phyloP scores from a whole-genome alignment of 2,329 filamentous ascomycete species.

The Sphaerulina musiva region DNA sequence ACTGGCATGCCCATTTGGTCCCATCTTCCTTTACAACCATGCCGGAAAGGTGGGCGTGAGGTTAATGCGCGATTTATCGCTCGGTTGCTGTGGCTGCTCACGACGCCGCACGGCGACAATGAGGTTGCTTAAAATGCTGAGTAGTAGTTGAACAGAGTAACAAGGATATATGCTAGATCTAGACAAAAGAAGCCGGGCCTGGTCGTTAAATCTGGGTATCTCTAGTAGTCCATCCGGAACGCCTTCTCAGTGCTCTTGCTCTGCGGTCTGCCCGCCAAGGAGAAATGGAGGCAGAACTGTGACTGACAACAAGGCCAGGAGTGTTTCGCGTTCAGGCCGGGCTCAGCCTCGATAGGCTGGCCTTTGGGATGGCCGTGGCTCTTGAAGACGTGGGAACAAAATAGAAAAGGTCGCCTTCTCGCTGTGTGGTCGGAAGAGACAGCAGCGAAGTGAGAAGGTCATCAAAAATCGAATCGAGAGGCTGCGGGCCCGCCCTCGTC shows the following conservation, averaged over 20 bases:
- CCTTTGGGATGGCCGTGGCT: constrained; percentile 8
- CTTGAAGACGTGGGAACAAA: constrained; percentile 4
- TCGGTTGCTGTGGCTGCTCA: neutral
- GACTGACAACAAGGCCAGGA: constrained; percentile 6
- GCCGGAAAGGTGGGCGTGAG: constrained; percentile 15
- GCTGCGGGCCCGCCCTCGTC: no score
- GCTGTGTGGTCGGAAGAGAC: neutral
- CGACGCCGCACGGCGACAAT: neutral
- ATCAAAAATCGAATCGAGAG: neutral
- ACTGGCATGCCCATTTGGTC: constrained; percentile 96
- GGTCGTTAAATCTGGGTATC: constrained; percentile 8
- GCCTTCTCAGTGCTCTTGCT: neutral
- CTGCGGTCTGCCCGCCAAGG: constrained; percentile 2
- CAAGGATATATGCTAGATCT: neutral
- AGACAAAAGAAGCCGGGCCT: constrained; percentile 9
- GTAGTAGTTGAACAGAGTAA: neutral
- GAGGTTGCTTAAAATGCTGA: neutral
- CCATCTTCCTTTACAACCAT: constrained; percentile 54
- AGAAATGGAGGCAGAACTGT: neutral
- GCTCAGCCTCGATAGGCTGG: constrained; percentile 10
- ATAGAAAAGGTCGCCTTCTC: constrained; percentile 6
- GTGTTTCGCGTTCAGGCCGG: constrained; percentile 10
- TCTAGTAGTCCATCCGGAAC: constrained; percentile 9
- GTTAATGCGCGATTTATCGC: constrained; percentile 14
- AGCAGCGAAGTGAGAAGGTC: neutral